phyloP scores from a whole-genome alignment of 225 moss, liverwort and hornwort genomes.

The Pleurozium schreberi region DNA sequence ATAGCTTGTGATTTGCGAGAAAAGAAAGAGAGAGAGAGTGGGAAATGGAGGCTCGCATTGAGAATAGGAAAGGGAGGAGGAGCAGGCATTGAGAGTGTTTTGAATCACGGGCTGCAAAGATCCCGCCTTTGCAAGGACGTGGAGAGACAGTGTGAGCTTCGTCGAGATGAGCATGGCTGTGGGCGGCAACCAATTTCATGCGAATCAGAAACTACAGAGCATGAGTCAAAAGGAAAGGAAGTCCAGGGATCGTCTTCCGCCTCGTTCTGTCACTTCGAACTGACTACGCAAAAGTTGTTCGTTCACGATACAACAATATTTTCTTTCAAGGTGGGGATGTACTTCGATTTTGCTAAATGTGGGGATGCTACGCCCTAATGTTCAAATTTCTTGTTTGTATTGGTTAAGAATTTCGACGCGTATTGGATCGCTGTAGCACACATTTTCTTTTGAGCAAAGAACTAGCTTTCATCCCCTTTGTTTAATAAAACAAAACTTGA shows the following conservation, averaged over 20 bases:
- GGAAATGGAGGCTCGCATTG: background rate
- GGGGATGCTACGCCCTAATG: background rate
- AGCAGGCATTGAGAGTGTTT: background rate
- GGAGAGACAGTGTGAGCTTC: background rate
- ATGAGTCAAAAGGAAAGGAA: constrained; percentile 39
- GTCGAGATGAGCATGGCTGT: constrained; percentile 17
- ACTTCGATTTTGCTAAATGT: background rate
- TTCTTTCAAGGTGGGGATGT: background rate
- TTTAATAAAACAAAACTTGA: too few relatives aligned
- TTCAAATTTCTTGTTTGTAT: background rate
- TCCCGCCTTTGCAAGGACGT: background rate
- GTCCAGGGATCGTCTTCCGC: constrained; percentile 25
- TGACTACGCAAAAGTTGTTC: background rate
- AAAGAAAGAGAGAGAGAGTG: too few relatives aligned
- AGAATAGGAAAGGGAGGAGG: too few relatives aligned
- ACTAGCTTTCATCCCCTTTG: too few relatives aligned
- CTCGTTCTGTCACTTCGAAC: background rate
- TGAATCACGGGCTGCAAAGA: background rate
- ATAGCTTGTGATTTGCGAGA: background rate
- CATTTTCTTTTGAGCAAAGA: too few relatives aligned
- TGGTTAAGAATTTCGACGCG: background rate
- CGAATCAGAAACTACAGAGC: constrained; percentile 20
- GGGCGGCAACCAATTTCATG: background rate
- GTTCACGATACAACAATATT: background rate
- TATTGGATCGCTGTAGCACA: background rate